Conservation (phyloP, 177 flowering plant species). For the Telopea speciosissima region DNA sequence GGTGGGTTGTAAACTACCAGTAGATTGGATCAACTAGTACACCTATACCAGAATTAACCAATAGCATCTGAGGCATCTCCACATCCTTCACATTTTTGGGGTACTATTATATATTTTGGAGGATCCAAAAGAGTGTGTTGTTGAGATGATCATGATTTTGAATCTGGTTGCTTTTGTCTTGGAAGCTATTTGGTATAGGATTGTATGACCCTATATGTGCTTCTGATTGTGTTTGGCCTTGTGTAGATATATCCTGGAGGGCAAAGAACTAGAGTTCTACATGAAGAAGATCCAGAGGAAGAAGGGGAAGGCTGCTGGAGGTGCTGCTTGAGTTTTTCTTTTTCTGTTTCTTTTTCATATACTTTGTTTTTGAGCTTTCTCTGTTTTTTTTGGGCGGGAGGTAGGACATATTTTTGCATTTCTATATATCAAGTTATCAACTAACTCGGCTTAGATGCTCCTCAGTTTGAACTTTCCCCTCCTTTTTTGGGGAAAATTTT, state of each 20-base stretch:
- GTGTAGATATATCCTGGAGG: not conserved
- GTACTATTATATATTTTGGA: not conserved
- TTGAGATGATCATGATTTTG: not conserved
- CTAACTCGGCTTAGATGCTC: not conserved
- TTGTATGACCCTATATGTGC: not conserved
- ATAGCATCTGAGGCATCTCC: not conserved
- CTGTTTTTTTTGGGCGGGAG: too few species aligned
- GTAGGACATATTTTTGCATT: too few species aligned
- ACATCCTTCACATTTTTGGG: not conserved
- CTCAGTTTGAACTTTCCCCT: not conserved
- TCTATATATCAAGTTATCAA: not conserved
- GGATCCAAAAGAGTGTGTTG: not conserved
- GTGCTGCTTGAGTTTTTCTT: not conserved
- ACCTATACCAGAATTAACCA: not conserved
- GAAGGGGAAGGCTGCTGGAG: constrained; percentile 2
- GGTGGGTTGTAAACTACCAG: not conserved
- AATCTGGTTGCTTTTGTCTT: not conserved
- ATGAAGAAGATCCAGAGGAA: constrained; percentile 3
- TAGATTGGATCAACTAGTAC: not conserved
- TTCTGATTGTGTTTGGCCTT: not conserved
- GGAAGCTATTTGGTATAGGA: not conserved
- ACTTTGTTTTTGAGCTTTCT: too few species aligned
- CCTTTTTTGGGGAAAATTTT: too few species aligned
- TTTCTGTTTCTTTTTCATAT: not conserved
- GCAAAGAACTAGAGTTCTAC: constrained; percentile 3